Base-by-base conservation (phyloP, 768 basidiomycete genomes). In the Symmetrospora coprosmae region DNA sequence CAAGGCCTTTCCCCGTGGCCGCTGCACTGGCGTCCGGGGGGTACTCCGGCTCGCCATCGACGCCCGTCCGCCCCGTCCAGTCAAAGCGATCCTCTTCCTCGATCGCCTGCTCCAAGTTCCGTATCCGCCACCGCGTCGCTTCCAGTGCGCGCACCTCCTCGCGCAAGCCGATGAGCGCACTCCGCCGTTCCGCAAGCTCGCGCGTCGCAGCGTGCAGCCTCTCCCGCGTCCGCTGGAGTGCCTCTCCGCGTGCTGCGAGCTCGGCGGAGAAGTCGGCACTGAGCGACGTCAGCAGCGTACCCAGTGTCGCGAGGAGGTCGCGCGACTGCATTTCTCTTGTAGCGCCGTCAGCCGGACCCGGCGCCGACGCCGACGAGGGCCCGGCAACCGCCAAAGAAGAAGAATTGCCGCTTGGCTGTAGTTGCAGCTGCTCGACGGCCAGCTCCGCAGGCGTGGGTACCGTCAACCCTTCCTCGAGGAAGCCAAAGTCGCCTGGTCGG, bases 401-500 rank as follows among this genome's bases (percentile, higher is more conserved):
- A 31, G n/a, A 25, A 86, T 58, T 30, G 62, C 30, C 11, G 37
- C 37, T 1, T 11, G 37, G n/a, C 37, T 11, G n/a, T 11, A 38
- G 30, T 43, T 31, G 13, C 13, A 58, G 17, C 14, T 46, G 17
- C 14, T 52, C 50, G 51, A 52, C 34, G 6, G 50, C 60, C 43
- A 46, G 28, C 28, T 52, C 38, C 11, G 39, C 38, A 59, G 34
- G 52, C 17, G 40, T 52, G 9, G 34, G 39, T 25, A 45, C 30
- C 2, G 21, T 8, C 28, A 71, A 33, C 86, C 55, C 91, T 76
- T 91, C 87, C 11, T 82, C 82, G 70, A 91, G 88, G 2, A 97
- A 81, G 17, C 94, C 94, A 70, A 91, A 99, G 72, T 99, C 94
- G 7, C 84, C 87, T 1, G 94, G 86, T 51, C 87, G 79, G 68